Evolutionary conservation across 768 basidiomycete species (phyloP).

Genomic region (Auricularia sp.): DNA sequence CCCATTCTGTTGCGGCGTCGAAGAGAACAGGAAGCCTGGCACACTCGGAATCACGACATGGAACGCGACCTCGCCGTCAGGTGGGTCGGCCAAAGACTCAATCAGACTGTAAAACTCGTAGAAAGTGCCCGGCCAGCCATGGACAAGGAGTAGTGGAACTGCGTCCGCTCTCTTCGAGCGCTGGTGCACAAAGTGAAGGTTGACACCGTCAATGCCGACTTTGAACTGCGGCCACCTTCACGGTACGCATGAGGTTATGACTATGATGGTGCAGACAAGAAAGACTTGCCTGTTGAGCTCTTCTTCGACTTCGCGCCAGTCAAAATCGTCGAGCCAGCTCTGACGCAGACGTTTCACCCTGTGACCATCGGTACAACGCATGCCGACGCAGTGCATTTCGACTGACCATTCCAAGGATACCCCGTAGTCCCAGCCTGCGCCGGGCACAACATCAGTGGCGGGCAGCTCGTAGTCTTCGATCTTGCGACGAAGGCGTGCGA

Average conservation of each 20-base stretch:
- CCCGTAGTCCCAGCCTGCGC: background rate
- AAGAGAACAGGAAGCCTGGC: background rate
- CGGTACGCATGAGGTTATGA: too few species aligned
- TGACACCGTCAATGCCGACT: slow-evolving; percentile 4
- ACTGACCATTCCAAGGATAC: background rate
- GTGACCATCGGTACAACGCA: too few species aligned
- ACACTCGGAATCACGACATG: slow-evolving; percentile 17
- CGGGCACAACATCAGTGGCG: background rate
- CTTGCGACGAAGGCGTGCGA: background rate
- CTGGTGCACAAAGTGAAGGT: slow-evolving; percentile 11
- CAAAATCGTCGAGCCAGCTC: slow-evolving; percentile 1
- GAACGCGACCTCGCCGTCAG: slow-evolving; percentile 23
- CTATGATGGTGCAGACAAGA: background rate
- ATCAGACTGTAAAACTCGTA: slow-evolving; percentile 26
- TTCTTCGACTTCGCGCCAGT: slow-evolving; percentile 7
- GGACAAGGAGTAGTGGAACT: slow-evolving; percentile 10
- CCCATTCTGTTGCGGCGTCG: background rate
- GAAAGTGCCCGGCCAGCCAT: slow-evolving; percentile 27
- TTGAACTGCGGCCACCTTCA: background rate
- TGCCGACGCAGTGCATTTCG: too few species aligned
- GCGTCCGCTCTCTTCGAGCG: slow-evolving; percentile 4
- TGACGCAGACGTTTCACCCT: background rate
- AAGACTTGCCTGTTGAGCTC: slow-evolving; percentile 3
- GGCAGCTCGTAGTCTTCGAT: background rate
- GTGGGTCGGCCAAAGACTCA: slow-evolving; percentile 18